Conservation (phyloP, 2,329 filamentous ascomycete species). For the Penicillium sp. region DNA sequence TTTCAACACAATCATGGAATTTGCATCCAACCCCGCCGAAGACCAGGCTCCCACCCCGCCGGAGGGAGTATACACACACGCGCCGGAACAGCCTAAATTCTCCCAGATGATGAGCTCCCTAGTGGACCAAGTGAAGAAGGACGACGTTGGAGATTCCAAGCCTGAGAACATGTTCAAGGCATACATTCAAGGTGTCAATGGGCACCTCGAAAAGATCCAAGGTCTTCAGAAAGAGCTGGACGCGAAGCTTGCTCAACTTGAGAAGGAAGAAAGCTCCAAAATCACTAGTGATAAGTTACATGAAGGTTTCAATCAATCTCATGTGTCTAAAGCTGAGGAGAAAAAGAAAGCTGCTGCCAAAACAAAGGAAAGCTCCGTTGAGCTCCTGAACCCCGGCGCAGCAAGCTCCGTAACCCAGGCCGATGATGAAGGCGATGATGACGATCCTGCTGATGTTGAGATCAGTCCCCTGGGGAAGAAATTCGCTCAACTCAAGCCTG, state of each 20-base stretch:
- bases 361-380: constrained; percentile 49
- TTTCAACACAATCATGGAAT: constrained; percentile 85
- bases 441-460: constrained; percentile 69
- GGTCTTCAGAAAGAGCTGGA: constrained; percentile 72
- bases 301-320: constrained; percentile 84
- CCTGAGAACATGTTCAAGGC: constrained; percentile 66
- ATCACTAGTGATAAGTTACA: constrained; percentile 91
- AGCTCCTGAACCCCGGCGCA: constrained; percentile 69
- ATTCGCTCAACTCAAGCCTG: constrained; percentile 73
- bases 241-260: constrained; percentile 71
- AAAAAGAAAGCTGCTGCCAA: constrained; percentile 45
- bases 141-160: constrained; percentile 69
- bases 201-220: constrained; percentile 72
- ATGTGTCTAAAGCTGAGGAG: constrained; percentile 61
- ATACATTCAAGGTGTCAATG: constrained; percentile 73
- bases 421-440: constrained; percentile 48
- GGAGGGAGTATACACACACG: constrained; percentile 71
- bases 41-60: constrained; percentile 74
- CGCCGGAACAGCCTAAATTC: constrained; percentile 74
- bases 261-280: constrained; percentile 79
- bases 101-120: constrained; percentile 98
- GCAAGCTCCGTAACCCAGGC: constrained; percentile 52
- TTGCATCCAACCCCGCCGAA: constrained; percentile 63
- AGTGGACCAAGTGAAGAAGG: constrained; percentile 86
- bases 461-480: constrained; percentile 72